A percentile compares a stretch with the other conserved stretches of the same genome.
These are phyloP conservation scores for Candida tibetensis DNA, from an alignment of 805 yeast species.

Conservation along the genomic window DNA sequence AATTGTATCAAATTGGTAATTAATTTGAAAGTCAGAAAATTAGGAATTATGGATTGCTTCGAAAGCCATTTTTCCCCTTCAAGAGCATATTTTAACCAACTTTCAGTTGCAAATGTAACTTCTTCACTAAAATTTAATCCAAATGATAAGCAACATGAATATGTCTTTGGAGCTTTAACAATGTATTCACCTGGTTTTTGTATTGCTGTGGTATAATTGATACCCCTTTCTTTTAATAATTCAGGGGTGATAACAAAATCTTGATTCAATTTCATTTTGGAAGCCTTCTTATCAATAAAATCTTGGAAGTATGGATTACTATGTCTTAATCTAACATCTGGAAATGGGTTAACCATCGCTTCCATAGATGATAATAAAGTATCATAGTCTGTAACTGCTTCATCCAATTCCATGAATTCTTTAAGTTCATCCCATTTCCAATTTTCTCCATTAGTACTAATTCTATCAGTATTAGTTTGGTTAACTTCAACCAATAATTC, in stretches of 20 bases:
- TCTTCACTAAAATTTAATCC: constrained; percentile 59
- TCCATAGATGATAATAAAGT: constrained; percentile 30
- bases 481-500: constrained; percentile 25
- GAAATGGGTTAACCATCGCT: constrained; percentile 26
- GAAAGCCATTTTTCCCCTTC: constrained; percentile 53
- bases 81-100: constrained; percentile 52
- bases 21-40: constrained; percentile 49
- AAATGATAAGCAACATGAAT: constrained; percentile 48
- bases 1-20: constrained; percentile 45
- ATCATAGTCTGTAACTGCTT: constrained; percentile 19
- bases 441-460: constrained; percentile 11
- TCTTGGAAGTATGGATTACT: constrained; percentile 21
- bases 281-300: constrained; percentile 10
- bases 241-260: constrained; percentile 52
- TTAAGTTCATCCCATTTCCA: constrained; percentile 21
- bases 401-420: constrained; percentile 15
- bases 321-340: constrained; percentile 29
- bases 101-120: constrained; percentile 52
- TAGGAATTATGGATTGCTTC: constrained; percentile 48
- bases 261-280: constrained; percentile 28
- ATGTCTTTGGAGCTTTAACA: constrained; percentile 55
- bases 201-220: constrained; percentile 43
- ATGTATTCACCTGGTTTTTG: constrained; percentile 64
- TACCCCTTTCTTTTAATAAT: constrained; percentile 45
- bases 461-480: constrained; percentile 5